These are phyloP conservation scores for Fusarium sublunatum DNA, from an alignment of 2,329 filamentous ascomycete species.

Conservation along the genomic window DNA sequence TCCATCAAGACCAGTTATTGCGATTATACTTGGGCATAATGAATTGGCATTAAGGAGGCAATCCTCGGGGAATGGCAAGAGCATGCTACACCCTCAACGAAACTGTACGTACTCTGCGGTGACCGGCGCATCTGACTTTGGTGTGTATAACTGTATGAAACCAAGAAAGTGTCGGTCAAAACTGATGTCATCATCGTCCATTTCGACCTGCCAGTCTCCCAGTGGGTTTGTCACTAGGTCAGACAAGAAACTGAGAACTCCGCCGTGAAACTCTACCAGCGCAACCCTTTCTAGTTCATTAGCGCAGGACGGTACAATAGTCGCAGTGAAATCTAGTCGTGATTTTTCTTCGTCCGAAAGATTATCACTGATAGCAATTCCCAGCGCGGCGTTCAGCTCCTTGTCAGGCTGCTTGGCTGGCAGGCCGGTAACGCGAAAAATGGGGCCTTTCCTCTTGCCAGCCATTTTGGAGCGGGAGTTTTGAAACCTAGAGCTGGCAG, in stretches of 20 bases:
- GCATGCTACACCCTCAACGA: too few relatives aligned
- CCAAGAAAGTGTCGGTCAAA: too few relatives aligned
- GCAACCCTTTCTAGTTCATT: neutral
- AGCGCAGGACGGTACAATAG: neutral
- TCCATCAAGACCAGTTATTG: too few relatives aligned
- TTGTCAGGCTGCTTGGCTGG: neutral
- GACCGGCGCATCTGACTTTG: too few relatives aligned
- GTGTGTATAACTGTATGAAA: too few relatives aligned
- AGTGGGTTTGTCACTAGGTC: neutral
- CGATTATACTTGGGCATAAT: too few relatives aligned
- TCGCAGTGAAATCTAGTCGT: neutral
- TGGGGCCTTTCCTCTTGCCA: neutral
- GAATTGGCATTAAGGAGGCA: too few relatives aligned
- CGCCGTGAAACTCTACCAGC: neutral
- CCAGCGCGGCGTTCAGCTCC: neutral
- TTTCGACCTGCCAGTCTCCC: neutral
- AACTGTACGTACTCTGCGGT: too few relatives aligned
- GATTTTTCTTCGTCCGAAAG: neutral
- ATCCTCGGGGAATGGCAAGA: too few relatives aligned
- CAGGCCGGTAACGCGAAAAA: constrained; percentile 7
- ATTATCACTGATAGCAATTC: neutral
- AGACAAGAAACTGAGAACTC: neutral
- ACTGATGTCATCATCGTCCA: neutral
- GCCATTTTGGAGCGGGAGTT: neutral
- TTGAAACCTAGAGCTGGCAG: neutral